Base-by-base conservation (phyloP, 1,284 basidiomycete genomes). In the Rhodotorula sp. region DNA sequence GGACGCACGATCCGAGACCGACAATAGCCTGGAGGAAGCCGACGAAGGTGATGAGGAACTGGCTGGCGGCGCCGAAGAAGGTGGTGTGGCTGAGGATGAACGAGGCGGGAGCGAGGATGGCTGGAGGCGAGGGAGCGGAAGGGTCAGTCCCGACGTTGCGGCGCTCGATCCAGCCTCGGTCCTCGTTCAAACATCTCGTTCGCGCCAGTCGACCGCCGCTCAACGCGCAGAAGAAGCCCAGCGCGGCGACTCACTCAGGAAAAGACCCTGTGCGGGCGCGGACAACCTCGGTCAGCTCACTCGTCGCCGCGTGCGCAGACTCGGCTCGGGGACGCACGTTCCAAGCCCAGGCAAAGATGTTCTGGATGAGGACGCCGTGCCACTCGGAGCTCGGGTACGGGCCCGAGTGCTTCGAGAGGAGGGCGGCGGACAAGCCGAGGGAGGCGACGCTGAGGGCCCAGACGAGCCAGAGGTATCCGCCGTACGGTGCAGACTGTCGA, bases 31-130 rank as follows among this genome's bases (percentile, higher is more conserved):
- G 60, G 56, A 65, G 66, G 57, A 65, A 68, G 24, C 47, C 48
- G 67, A 67, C 55, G 63, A 67, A 71, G 59, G 64, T 46, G 30
- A 71, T 1, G 44, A 65, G 34, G 30, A 68, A 64, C 52, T 62
- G 51, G 44, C 56, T 26, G 1, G 53, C 64, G 31, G 64, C 57
- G 16, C 52, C 52, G 53, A 68, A 68, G 66, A 68, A 63, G 26
- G 55, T 11, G 31, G 58, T 55, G 15, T n/a, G 30, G 24, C 57
- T 30, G 22, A 58, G 30, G 30, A 62, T 61, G 44, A 54, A 28
- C 8, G 37, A 18, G 11, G 56, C 63, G 67, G 68, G 51, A 56
- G 65, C n/a, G 70, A 65, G 44, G 54, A 67, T 30, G 60, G 57
- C 46, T 46, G 59, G 22, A 48, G 31, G 24, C 37, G 8, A 15